Conservation (phyloP, 139 green algal species). For the Eudorina sp. region DNA sequence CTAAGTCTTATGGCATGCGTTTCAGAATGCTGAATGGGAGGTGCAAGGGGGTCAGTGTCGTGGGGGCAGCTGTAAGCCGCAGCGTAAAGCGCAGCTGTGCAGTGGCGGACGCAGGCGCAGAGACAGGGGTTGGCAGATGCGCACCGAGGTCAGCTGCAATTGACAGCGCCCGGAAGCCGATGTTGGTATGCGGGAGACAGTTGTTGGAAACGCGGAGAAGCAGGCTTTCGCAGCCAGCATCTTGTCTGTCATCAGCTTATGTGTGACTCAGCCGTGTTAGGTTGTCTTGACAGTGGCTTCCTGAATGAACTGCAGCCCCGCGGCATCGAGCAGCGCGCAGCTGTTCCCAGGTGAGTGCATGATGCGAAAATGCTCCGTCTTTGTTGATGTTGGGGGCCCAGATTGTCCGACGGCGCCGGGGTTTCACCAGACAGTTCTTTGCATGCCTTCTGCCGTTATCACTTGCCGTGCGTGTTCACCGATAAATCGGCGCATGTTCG, state of each 20-base stretch:
- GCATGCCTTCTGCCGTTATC: background rate
- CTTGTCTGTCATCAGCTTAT: background rate
- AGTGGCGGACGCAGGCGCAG: background rate
- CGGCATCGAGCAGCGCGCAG: background rate
- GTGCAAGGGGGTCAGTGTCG: constrained; percentile 6
- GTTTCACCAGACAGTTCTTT: too few relatives aligned
- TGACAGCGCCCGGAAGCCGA: background rate
- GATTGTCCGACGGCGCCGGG: too few relatives aligned
- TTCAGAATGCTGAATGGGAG: constrained; percentile 3
- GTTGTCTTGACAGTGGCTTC: constrained; percentile 1
- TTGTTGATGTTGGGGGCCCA: too few relatives aligned
- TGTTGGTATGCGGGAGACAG: background rate
- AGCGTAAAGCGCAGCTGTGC: constrained; percentile 17
- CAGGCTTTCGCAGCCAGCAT: constrained; percentile 5
- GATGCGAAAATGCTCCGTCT: background rate
- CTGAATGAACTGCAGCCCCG: background rate
- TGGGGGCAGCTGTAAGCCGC: background rate
- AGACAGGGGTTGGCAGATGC: background rate
- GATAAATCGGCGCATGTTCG: background rate
- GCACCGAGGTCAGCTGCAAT: constrained; percentile 21
- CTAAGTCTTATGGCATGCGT: too few relatives aligned
- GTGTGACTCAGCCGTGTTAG: background rate
- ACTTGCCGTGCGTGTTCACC: background rate
- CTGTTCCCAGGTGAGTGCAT: constrained; percentile 16
- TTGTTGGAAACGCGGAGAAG: background rate